Conservation (phyloP, 2,329 filamentous ascomycete species). For the Microdochium bolleyi region DNA sequence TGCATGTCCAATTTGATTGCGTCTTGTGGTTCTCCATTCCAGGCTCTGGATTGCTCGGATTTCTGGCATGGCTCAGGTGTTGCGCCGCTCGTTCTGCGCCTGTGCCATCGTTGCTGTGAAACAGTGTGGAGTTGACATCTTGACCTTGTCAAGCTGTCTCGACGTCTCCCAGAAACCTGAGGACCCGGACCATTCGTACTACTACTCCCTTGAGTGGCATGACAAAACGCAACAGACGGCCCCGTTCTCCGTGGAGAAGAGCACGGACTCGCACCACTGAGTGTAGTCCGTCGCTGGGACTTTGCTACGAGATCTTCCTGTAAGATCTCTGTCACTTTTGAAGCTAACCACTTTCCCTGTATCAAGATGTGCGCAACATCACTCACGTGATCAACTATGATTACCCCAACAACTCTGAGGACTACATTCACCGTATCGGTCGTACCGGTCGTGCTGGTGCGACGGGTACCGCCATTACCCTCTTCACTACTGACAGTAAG, state of each 20-base stretch:
- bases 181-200: slow-evolving; percentile 43
- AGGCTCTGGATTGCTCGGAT: slow-evolving; percentile 78
- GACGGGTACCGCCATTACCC: slow-evolving; percentile 91
- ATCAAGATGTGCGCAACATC: slow-evolving; percentile 99
- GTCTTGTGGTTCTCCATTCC: slow-evolving; percentile 66
- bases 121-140: slow-evolving; percentile 74
- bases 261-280: slow-evolving; percentile 43
- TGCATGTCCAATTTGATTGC: slow-evolving; percentile 77
- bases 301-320: slow-evolving; percentile 50
- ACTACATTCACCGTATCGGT: slow-evolving; percentile 95
- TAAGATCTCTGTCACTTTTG: slow-evolving; percentile 45
- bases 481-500: slow-evolving; percentile 99
- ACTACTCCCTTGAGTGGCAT: slow-evolving; percentile 44
- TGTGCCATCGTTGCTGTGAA: slow-evolving; percentile 46
- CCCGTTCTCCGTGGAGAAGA: slow-evolving; percentile 46
- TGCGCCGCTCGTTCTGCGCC: slow-evolving; percentile 40
- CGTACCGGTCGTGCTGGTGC: slow-evolving; percentile 93
- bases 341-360: slow-evolving; percentile 67
- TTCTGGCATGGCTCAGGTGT: slow-evolving; percentile 62
- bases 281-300: slow-evolving; percentile 47
- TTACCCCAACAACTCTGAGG: slow-evolving; percentile 98
- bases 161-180: slow-evolving; percentile 48
- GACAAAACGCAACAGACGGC: slow-evolving; percentile 51
- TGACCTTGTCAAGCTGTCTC: slow-evolving; percentile 67
- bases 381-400: slow-evolving; percentile 99